Evolutionary conservation across 306 rosid species (phyloP).

Genomic region (Vigna nakashimae): DNA sequence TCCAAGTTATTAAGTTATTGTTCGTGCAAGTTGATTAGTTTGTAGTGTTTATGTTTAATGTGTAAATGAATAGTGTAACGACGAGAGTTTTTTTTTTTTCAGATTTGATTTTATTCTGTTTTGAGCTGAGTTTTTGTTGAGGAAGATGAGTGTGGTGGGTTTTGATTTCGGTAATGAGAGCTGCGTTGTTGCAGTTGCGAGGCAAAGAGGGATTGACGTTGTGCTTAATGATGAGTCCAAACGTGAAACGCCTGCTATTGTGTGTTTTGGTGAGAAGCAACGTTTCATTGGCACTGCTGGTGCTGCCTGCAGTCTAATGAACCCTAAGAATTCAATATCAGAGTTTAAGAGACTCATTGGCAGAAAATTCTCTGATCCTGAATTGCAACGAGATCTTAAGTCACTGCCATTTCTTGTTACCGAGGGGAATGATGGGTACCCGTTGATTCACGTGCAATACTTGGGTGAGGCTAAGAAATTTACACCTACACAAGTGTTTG

Average conservation of each 20-base stretch:
- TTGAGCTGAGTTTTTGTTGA: constrained; percentile 7
- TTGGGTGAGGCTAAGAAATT: constrained; percentile 72
- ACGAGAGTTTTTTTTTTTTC: neutral
- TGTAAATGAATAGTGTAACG: neutral
- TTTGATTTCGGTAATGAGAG: constrained; percentile 97
- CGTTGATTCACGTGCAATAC: constrained; percentile 72
- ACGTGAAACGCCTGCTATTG: constrained; percentile 91
- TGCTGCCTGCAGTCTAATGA: constrained; percentile 93
- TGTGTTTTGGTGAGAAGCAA: constrained; percentile 95
- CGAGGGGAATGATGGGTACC: constrained; percentile 87
- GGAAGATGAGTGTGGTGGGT: constrained; percentile 96
- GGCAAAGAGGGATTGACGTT: constrained; percentile 95
- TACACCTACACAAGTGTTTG: constrained; percentile 86
- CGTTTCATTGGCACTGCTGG: constrained; percentile 96
- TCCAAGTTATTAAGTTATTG: neutral
- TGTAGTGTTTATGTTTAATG: neutral
- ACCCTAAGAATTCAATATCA: constrained; percentile 83
- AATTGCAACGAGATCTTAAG: constrained; percentile 79
- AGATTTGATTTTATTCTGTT: neutral
- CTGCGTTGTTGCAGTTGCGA: constrained; percentile 91
- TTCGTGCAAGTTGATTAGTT: neutral
- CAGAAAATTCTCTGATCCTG: constrained; percentile 71
- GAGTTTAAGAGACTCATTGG: constrained; percentile 89
- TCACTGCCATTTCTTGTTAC: constrained; percentile 67
- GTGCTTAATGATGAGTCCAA: constrained; percentile 96